Percentiles rank a stretch among this genome's conserved stretches.
Evolutionary conservation across 805 yeast genomes (phyloP).

Genomic region (Cyberlindnera meyerae): DNA sequence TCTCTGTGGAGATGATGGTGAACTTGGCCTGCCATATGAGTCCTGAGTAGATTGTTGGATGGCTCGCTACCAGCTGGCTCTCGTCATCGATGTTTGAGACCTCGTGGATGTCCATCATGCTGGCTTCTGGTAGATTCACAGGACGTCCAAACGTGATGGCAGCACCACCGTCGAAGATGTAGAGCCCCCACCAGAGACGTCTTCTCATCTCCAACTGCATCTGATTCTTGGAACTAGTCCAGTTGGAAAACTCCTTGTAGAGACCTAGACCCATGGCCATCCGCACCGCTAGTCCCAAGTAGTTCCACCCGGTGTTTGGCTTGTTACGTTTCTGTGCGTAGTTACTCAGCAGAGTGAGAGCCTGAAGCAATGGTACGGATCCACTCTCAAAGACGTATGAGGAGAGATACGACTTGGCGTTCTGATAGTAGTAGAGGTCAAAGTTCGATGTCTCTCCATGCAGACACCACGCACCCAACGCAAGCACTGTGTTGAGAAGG

Average conservation of each 20-base stretch:
- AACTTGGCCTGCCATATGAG: conserved; percentile 50
- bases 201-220: conserved; percentile 50
- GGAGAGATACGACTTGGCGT: conserved; percentile 42
- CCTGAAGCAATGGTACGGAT: conserved; percentile 47
- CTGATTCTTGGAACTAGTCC: conserved; percentile 34
- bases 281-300: conserved; percentile 56
- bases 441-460: conserved; percentile 48
- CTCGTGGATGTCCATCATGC: conserved; percentile 42
- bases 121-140: conserved; percentile 42
- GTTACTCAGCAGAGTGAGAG: conserved; percentile 49
- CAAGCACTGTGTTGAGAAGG: conserved; percentile 51
- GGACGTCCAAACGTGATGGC: conserved; percentile 66
- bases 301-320: conserved; percentile 67
- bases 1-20: conserved; percentile 41
- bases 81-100: conserved; percentile 49
- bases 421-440: conserved; percentile 52
- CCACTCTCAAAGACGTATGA: conserved; percentile 55
- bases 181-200: conserved; percentile 65
- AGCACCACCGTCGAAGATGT: conserved; percentile 58
- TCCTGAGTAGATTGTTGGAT: conserved; percentile 57
- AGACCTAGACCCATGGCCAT: conserved; percentile 66
- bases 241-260: conserved; percentile 46
- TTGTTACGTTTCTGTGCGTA: conserved; percentile 62
- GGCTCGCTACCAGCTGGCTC: conserved; percentile 24
- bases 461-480: conserved; percentile 66